Evolutionary conservation across 768 basidiomycete genomes (phyloP), one percentile per base, ranked within the genome.

Genomic region (Clavulina sp.): DNA sequence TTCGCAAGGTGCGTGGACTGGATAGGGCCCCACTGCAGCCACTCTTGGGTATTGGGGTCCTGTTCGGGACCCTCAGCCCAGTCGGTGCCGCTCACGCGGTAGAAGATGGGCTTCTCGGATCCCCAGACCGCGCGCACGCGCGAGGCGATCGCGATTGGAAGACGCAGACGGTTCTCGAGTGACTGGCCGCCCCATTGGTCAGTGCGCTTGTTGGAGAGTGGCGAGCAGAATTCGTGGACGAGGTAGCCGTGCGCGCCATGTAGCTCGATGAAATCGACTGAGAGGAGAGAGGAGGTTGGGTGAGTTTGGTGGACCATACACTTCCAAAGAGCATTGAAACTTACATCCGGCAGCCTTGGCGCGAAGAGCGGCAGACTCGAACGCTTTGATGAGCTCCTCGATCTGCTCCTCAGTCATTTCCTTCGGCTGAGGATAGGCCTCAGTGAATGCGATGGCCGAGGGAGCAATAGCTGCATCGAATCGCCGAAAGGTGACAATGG

Each of bases 221-320:
- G 85, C 2, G 81, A 84, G 6, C 80, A 60, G 65, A 87, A 89
- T 19, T 68, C 61, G 61, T 78, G 74, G 1, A 80, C 30, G n/a
- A 83, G 72, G 60, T 81, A 80, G 28, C 78, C 81, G 60, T 86
- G 82, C 2, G 82, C 83, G 5, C 63, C 73, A 60, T 85, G 83
- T 18, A 85, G 58, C 60, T 85, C 81, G 33, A 83, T 77, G 60
- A 79, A 78, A 60, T 81, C 78, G 57, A 76, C 78, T 78, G 7
- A 19, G 9, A 19, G 33, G 30, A 32, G 19, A 29, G 19, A 5
- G 41, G 36, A 38, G 19, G 7, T 19, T 30, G 24, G 26, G 23
- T 30, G 19, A 5, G 41, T 31, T 6, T n/a, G 23, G n/a, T n/a
- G n/a, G n/a, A n/a, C n/a, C n/a, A n/a, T n/a, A n/a, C n/a, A n/a